Evolutionary conservation across 1,284 basidiomycete species (phyloP), one percentile per base, ranked within the genome.

Genomic region (Rhodotorula sp.): DNA sequence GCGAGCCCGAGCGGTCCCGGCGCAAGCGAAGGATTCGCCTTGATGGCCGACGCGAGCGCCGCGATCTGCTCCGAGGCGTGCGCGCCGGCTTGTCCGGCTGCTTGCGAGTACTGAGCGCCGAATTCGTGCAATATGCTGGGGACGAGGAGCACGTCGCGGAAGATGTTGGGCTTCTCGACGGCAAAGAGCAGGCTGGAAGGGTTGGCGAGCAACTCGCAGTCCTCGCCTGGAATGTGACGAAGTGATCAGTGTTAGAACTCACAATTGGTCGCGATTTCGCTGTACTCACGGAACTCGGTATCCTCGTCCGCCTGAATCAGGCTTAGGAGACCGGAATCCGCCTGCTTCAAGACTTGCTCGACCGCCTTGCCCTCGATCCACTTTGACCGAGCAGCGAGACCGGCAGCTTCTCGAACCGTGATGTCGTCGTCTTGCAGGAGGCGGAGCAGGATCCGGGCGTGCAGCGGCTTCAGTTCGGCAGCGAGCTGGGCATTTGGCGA

Each of bases 151-250:
- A 68, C 60, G 44, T 76, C 73, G 30, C 54, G n/a, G 65, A 61
- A 76, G 57, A 76, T 76, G 63, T 76, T 76, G 20, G 72, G 70
- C 55, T 71, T 70, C 33, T 76, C 75, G 64, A 74, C 59, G 12
- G 72, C 67, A 42, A 76, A 76, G 33, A 76, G 67, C 22, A 74
- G 67, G 3, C 68, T 72, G 22, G 70, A 67, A 1, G 75, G 75
- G 46, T 72, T 71, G 22, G 64, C 59, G 26, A 76, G 64, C 20
- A 59, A 18, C 10, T 24, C n/a, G 24, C 72, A 48, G 51, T 76
- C 75, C 37, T 60, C 53, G 0, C 46, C 74, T 75, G 62, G 4
- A 3, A 10, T 8, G 22, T 6, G 10, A 42, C 15, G 4, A 2
- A 3, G 37, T 20, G 1, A n/a, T 8, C 15, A 53, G 30, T 17